Evolutionary conservation across 2,329 filamentous ascomycete genomes (phyloP), one percentile per base, ranked within the genome.

Genomic region (Alternaria sp.): DNA sequence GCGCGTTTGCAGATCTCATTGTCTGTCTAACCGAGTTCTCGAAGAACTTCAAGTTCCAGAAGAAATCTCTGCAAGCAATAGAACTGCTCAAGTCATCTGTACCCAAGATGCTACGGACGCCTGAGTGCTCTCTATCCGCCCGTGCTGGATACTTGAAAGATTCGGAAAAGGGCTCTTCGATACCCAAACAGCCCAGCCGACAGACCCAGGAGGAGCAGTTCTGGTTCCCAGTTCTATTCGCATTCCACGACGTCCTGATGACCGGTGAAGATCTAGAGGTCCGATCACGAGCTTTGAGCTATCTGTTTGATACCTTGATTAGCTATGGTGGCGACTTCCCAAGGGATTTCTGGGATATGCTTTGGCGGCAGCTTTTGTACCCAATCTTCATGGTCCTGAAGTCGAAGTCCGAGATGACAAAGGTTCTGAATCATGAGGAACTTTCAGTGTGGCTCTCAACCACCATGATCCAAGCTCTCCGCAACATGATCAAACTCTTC

Each of bases 221-320:
- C 78, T 99, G 95, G 95, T 99, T 99, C 78, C 95, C 95, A 0
- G 91, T 99, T 5, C 83, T 99, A 29, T 98, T 99, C 74, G 94
- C 96, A 3, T 99, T 99, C 82, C 95, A 99, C 75, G 95, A 99
- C 76, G 93, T 99, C 23, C 82, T 99, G 46, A 99, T 99, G 95
- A 99, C 95, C 2, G 95, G 96, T 2, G 96, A 99, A 78, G 95
- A 99, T 75, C 84, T 99, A 17, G 95, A 99, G 79, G 95, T 98
- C 39, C 90, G 95, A 58, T 97, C 86, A 62, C 79, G 86, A 68
- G 95, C 96, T 2, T 83, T 99, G 39, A 96, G 93, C 68, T 99
- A 98, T 78, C 92, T 99, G 61, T 99, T 99, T 70, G 94, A 98
- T 58, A 93, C 93, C 0, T 83, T 99, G 6, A 89, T 97, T 58